Conservation (phyloP, 768 basidiomycete genomes). For the Chalciporus sphaerocephalus region DNA sequence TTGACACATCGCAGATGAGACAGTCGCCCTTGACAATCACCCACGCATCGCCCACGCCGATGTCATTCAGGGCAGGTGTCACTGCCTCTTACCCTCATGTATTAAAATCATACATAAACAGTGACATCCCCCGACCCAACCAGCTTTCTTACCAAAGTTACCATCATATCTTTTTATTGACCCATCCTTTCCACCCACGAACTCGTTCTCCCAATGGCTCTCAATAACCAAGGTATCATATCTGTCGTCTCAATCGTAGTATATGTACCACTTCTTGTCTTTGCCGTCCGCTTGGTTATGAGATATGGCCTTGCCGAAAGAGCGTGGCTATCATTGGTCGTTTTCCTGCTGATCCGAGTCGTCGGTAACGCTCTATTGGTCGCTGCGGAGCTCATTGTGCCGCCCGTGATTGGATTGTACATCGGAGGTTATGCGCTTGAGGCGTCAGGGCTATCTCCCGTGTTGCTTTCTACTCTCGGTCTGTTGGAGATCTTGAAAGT, state of each 20-base stretch:
- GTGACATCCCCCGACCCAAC: not conserved
- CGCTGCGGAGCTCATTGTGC: constrained; percentile 44
- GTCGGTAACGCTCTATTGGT: constrained; percentile 54
- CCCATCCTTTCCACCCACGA: not conserved
- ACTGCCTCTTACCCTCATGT: constrained; percentile 17
- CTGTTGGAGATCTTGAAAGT: constrained; percentile 35
- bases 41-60: too few relatives aligned
- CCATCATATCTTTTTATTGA: not conserved
- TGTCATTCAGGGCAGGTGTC: constrained; percentile 1
- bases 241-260: constrained; percentile 56
- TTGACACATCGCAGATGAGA: too few relatives aligned
- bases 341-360: constrained; percentile 55
- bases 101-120: constrained; percentile 18
- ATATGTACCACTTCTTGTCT: constrained; percentile 51
- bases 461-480: constrained; percentile 36
- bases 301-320: constrained; percentile 57
- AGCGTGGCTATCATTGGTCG: constrained; percentile 64
- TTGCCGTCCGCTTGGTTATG: constrained; percentile 43
- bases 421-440: constrained; percentile 48
- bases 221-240: constrained; percentile 46
- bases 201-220: constrained; percentile 24
- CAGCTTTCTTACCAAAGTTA: not conserved
- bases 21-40: too few relatives aligned
- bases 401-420: constrained; percentile 42
- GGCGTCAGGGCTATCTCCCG: constrained; percentile 37